Evolutionary conservation across 176 grass and related monocot species (phyloP).

Genomic region (Cenchrus americanus): DNA sequence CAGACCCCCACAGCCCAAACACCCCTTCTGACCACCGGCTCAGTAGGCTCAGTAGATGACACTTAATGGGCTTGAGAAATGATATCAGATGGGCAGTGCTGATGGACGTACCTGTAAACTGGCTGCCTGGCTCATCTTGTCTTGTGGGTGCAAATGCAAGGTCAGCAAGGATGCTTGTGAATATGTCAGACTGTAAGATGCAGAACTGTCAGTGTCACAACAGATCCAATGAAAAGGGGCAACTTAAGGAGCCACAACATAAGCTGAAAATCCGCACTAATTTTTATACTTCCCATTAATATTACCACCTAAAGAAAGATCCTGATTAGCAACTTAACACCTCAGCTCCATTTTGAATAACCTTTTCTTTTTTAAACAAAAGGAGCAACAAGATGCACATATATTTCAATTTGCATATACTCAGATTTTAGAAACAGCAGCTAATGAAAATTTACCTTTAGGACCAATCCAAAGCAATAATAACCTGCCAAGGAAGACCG

Average conservation of each 20-base stretch:
- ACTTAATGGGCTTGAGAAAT: neutral
- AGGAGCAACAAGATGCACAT: neutral
- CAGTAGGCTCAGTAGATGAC: neutral
- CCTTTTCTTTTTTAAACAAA: neutral
- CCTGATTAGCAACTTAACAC: too few relatives aligned
- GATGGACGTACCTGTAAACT: conserved; percentile 61
- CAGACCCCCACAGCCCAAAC: conserved; percentile 71
- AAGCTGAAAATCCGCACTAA: too few relatives aligned
- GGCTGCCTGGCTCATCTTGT: conserved; percentile 46
- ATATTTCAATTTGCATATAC: neutral
- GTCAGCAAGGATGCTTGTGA: conserved; percentile 66
- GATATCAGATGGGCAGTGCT: neutral
- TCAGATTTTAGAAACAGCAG: conserved; percentile 15
- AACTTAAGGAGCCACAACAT: too few relatives aligned
- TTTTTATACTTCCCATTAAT: too few relatives aligned
- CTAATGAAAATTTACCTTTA: conserved; percentile 60
- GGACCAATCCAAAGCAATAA: conserved; percentile 74
- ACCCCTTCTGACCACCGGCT: conserved; percentile 50
- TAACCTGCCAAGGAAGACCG: conserved; percentile 83
- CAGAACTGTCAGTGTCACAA: neutral
- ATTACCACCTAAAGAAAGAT: too few relatives aligned
- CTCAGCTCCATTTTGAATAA: neutral
- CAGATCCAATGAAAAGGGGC: too few relatives aligned
- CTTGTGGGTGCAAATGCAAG: conserved; percentile 65
- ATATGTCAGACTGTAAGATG: conserved; percentile 74